Base-by-base conservation (phyloP, 495 filamentous ascomycete genomes). In the Bacidia gigantensis region DNA sequence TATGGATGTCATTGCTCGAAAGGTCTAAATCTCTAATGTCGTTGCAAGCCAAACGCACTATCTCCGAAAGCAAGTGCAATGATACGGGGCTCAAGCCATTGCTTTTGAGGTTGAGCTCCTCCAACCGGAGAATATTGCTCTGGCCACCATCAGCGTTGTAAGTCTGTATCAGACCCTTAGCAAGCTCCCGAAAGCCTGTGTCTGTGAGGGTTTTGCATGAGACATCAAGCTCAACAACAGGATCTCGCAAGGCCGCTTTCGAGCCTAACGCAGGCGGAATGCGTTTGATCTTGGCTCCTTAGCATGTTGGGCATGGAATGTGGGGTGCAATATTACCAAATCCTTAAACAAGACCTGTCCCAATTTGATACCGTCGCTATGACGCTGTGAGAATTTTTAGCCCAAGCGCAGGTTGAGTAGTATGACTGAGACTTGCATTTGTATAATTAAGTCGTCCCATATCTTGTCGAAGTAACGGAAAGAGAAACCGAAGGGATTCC, bases 21-120 rank as follows among this genome's bases (percentile, higher is more conserved):
- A 77, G 54, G 40, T 73, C 67, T n/a, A 77, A 54, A 39, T 71
- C 69, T 44, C 66, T 66, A 9, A 77, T 56, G 46, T 75, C 72
- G 14, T 62, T 59, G n/a, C 59, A 46, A 2, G 62, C 65, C 7
- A 67, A 49, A 2, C 50, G 52, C 39, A 77, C 63, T 26, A 75
- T 59, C 26, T 62, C 58, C 1, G 67, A 63, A 7, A 77, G 63
- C 39, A 62, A 57, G 23, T 56, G 51, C 24, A 77, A 62, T 10
- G 65, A 65, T 1, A 53, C 44, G 2, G 66, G 57, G 3, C 67
- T 74, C 20, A 77, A 59, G 2, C 47, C 32, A 53, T 76, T 76
- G 20, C 58, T 60, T 14, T 62, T 62, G 7, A 77, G 60, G 51
- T 70, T 68, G 14, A 77, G 56, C 50, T 74, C 72, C 21, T 72